These are phyloP conservation scores for Linderina pennispora DNA, from an alignment of 192 early-diverging fungal genomes.

Conservation along the genomic window DNA sequence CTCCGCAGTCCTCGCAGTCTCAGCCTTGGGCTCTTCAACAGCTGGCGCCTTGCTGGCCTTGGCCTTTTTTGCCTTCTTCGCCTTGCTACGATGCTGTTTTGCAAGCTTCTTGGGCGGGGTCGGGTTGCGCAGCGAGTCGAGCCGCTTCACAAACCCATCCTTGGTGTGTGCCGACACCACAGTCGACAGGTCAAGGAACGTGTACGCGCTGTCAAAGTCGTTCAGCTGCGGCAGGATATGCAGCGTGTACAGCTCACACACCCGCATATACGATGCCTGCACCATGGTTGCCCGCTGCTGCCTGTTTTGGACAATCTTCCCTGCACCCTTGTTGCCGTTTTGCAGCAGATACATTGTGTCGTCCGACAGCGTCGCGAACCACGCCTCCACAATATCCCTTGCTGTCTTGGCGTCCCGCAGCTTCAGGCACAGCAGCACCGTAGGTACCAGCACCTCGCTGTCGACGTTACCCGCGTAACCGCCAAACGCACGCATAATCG, in stretches of 20 bases:
- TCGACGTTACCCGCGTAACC: conserved; percentile 34
- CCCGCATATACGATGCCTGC: conserved; percentile 40
- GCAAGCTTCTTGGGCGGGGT: neutral
- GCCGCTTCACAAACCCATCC: conserved; percentile 18
- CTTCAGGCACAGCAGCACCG: conserved; percentile 41
- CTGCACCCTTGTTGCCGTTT: neutral
- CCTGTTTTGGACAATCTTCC: conserved; percentile 1
- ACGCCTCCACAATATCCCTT: conserved; percentile 40
- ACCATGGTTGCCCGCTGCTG: conserved; percentile 27
- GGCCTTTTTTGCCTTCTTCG: conserved; percentile 2
- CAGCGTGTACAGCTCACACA: conserved; percentile 42
- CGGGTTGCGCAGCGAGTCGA: conserved; percentile 33
- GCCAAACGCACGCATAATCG: conserved; percentile 34
- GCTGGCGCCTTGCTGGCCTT: neutral
- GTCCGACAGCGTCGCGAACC: conserved; percentile 38
- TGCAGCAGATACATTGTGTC: conserved; percentile 29
- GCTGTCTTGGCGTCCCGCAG: conserved; percentile 40
- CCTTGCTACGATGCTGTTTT: conserved; percentile 2
- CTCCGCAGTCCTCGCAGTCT: no score
- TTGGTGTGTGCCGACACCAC: conserved; percentile 15
- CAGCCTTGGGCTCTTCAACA: no score
- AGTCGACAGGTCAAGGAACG: conserved; percentile 13
- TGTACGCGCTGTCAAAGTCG: conserved; percentile 31
- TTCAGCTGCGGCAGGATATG: conserved; percentile 40
- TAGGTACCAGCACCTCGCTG: conserved; percentile 44